These are phyloP conservation scores for Agaricus subrufescens DNA, from an alignment of 768 basidiomycete species.

Conservation along the genomic window DNA sequence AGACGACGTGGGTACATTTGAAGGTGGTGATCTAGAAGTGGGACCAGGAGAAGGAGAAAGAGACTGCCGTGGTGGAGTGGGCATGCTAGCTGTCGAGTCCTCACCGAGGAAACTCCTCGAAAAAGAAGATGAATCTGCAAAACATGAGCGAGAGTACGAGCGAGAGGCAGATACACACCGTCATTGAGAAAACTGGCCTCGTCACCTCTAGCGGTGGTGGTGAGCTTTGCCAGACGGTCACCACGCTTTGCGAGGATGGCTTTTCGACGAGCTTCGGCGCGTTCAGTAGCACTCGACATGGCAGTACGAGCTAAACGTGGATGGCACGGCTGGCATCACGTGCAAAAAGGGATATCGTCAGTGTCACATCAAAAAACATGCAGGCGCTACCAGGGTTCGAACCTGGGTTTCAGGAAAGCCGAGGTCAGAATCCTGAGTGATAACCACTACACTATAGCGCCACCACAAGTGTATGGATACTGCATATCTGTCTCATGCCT, in stretches of 20 bases:
- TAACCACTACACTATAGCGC: conserved; percentile 19
- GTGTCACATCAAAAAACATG: background rate
- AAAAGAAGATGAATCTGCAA: conserved; percentile 23
- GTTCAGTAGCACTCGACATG: conserved; percentile 49
- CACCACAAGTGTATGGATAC: background rate
- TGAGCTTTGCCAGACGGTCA: conserved; percentile 76
- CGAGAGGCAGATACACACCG: conserved; percentile 29
- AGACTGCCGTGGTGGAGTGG: conserved; percentile 21
- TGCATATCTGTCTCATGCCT: too few relatives aligned
- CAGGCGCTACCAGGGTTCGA: conserved; percentile 20
- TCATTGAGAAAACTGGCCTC: conserved; percentile 54
- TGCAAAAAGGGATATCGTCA: background rate
- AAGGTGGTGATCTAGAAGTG: conserved; percentile 17
- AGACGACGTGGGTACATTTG: conserved; percentile 13
- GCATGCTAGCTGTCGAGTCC: conserved; percentile 32
- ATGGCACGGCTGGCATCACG: background rate
- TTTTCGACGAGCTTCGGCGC: conserved; percentile 73
- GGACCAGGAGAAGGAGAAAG: conserved; percentile 11
- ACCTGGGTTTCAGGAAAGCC: conserved; percentile 18
- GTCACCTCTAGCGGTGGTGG: conserved; percentile 67
- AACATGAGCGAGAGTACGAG: conserved; percentile 30
- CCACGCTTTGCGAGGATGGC: conserved; percentile 69
- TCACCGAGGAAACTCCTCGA: conserved; percentile 41
- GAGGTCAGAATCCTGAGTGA: conserved; percentile 17
- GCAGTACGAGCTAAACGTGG: background rate